These are phyloP conservation scores for Syncephalastrum contaminatum DNA, from an alignment of 371 early-diverging fungal genomes.

Conservation along the genomic window DNA sequence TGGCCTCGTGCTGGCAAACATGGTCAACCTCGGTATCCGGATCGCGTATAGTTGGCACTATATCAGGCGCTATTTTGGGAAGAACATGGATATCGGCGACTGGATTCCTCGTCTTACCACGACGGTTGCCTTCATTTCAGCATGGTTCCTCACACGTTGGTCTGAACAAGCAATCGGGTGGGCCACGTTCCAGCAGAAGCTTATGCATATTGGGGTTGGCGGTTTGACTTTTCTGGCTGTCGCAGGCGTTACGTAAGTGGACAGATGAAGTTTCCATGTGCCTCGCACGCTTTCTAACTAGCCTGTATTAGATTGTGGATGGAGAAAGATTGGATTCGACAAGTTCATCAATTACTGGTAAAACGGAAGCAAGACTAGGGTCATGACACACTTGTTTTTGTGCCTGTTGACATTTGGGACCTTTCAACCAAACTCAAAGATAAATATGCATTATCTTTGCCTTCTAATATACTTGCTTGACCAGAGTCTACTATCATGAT, in stretches of 20 bases:
- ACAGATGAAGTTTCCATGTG: background rate
- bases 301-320: conserved; percentile 21
- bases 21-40: conserved; percentile 78
- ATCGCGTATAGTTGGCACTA: conserved; percentile 75
- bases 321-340: conserved; percentile 26
- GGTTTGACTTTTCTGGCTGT: conserved; percentile 32
- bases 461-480: too few species aligned
- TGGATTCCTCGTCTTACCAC: conserved; percentile 49
- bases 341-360: conserved; percentile 18
- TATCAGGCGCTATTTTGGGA: conserved; percentile 53
- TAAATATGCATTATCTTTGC: too few species aligned
- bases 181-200: conserved; percentile 51
- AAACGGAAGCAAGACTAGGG: conserved; percentile 10
- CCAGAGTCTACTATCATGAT: too few species aligned
- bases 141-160: conserved; percentile 59
- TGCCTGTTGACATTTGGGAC: too few species aligned
- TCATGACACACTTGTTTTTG: too few species aligned
- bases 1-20: conserved; percentile 86
- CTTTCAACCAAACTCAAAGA: too few species aligned
- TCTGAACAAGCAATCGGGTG: conserved; percentile 62
- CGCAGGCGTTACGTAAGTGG: conserved; percentile 16
- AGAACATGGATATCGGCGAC: conserved; percentile 17
- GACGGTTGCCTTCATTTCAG: conserved; percentile 40
- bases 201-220: conserved; percentile 60
- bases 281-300: background rate